Evolutionary conservation across 768 basidiomycete species (phyloP), one percentile per base, ranked within the genome.

Genomic region (Xanthoconium purpureum): DNA sequence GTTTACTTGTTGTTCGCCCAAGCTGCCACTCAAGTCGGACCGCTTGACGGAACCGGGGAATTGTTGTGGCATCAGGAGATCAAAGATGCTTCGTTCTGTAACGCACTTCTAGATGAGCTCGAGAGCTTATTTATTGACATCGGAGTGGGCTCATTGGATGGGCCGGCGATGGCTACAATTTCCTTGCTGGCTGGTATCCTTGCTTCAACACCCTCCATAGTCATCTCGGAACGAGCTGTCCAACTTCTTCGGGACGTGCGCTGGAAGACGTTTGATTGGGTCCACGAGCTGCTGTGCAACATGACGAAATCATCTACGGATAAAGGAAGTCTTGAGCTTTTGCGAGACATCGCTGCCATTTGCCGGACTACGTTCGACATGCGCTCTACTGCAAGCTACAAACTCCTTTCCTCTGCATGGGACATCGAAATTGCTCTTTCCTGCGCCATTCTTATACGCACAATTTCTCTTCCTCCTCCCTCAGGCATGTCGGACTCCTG

Each of bases 351-450:
- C 7, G 45, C 45, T 3, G 45, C 45, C 0, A 10, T 46, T 8
- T 46, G 45, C 10, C 15, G 45, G 33, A 33, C n/a, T 10, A 46
- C 45, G 1, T 46, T 46, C 30, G 17, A 32, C 5, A 17, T 32
- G 2, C 17, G 12, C 11, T 17, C 4, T 3, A 5, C 29, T 1
- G 4, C 11, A 12, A n/a, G 4, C 28, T 3, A 3, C 1, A 14
- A 46, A n/a, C 30, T 18, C 3, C 30, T 46, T 2, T 9, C 12
- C 11, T n/a, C 17, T 12, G n/a, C 30, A 17, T 1, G 18, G 11
- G 45, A 46, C 17, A 18, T 33, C 3, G 45, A 46, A 32, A 46
- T 46, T 10, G 9, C 11, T 0, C 45, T 46, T 10, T 46, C 45
- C 5, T 46, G 45, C 18, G 30, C 45, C n/a, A 33, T 46, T 1